Evolutionary conservation across 2,329 filamentous ascomycete species (phyloP).

Genomic region (Cladosporium austrohemisphaericum): DNA sequence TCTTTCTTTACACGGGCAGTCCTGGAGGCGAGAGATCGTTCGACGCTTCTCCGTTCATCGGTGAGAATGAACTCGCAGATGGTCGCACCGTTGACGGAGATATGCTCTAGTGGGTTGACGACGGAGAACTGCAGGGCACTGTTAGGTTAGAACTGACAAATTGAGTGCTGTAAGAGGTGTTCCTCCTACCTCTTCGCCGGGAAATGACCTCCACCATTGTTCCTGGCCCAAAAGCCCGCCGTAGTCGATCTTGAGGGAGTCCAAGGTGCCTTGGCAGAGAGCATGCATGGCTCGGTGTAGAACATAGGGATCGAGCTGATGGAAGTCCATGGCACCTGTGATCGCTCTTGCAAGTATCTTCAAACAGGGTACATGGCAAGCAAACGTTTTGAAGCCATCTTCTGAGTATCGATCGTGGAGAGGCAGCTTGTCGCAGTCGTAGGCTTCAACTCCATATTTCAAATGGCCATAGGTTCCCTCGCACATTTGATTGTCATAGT

Average conservation of each 20-base stretch:
- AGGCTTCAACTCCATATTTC: background rate
- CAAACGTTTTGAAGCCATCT: background rate
- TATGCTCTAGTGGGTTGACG: background rate
- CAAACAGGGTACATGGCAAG: background rate
- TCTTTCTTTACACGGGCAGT: background rate
- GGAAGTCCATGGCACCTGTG: background rate
- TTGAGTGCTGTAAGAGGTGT: background rate
- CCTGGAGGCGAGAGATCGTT: background rate
- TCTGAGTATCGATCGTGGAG: background rate
- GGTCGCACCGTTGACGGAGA: background rate
- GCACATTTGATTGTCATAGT: background rate
- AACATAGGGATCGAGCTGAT: background rate
- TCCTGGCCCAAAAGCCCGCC: background rate
- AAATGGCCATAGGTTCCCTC: background rate
- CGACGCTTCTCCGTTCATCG: background rate
- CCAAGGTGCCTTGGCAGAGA: background rate
- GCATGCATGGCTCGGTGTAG: background rate
- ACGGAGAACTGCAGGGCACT: background rate
- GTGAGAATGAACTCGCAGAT: background rate
- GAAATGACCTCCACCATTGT: background rate
- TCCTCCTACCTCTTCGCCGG: background rate
- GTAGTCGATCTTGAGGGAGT: background rate
- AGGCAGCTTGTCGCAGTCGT: background rate
- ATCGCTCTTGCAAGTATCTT: background rate
- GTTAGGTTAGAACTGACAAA: too few species aligned